Evolutionary conservation across 2,329 filamentous ascomycete species (phyloP), one percentile per base, ranked within the genome.

Genomic region (Verticillium longisporum): DNA sequence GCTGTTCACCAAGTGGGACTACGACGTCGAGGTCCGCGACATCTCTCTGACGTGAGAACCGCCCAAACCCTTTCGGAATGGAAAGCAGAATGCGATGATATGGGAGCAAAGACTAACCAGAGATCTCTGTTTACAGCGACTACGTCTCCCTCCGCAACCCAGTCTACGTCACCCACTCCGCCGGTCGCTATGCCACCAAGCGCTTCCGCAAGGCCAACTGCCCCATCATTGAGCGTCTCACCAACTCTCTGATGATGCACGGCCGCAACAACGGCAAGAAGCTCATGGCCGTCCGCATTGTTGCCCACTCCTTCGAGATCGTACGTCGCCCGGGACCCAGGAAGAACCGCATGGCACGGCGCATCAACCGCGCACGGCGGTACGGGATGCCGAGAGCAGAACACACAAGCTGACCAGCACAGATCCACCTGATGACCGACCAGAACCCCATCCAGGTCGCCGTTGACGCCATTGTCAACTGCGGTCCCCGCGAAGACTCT

Each of bases 251-350:
- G 80, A 99, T 99, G 96, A 98, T 98, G 94, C 97, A 99, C 89
- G 95, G 95, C 83, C 95, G 95, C 84, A 99, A 99, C 91, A 99
- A 97, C 91, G 95, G 95, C 83, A 99, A 99, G 91, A 99, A 99
- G 92, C 89, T 98, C 78, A 97, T 96, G 93, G 96, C 95, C 78
- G 94, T 98, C 80, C 92, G 95, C 83, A 99, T 99, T 73, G 93
- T 99, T 75, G 93, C 93, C 72, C 95, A 99, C 87, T 83, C 94
- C 74, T 99, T 99, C 83, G 96, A 99, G 87, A 99, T 99, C 80
- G 94, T 97, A 89, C 80, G 91, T 90, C 68, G 58, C n/a, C 56
- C 41, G 15, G 21, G 34, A 36, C n/a, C 15, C 56, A n/a, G 57
- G 55, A 50, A 14, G 21, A 32, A 21, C 18, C 31, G 36, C 26